Base-by-base conservation (phyloP, 225 moss, liverwort and hornwort genomes). In the Straminergon stramineum region DNA sequence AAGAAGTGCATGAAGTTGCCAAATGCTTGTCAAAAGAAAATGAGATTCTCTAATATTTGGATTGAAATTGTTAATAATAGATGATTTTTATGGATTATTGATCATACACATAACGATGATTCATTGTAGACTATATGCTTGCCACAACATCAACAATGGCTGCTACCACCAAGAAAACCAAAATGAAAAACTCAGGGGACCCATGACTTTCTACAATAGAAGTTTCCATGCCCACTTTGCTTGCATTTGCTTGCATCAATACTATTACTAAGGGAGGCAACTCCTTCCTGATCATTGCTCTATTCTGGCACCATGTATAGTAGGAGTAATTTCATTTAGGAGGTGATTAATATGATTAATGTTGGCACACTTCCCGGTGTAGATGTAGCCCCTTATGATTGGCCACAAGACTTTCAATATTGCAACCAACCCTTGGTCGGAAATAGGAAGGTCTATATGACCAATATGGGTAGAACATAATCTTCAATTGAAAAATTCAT, bases 61-160 rank as follows among this genome's bases (percentile, higher is more conserved):
- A 71, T 9, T 43, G 9, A 41, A 71, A 1, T 15, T 43, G 2
- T 41, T 43, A 41, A 5, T 43, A 26, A n/a, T 71, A 41, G 71
- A 71, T 71, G 8, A 26, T 27, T 41, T 71, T 70, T 8, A 16
- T 43, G 15, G 26, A 71, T 41, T 43, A 27, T 41, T 0, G 0
- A 27, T 71, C 0, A 0, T 15, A 26, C 4, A 26, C 3, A 27
- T 18, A 41, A 26, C 0, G 1, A 71, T 13, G 22, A 71, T 41
- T 41, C 1, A 0, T 27, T n/a, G n/a, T n/a, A n/a, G n/a, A n/a
- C n/a, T 71, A 27, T 7, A 16, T 73, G 6, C 15, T 27, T 41
- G 43, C 15, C 0, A 0, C 41, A 23, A 7, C 24, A 71, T 14
- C 43, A 73, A 73, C 7, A 73, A 45, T 8, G 41, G 3, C 1